phyloP scores from a whole-genome alignment of 306 rosid species.

The Neltuma alba region DNA sequence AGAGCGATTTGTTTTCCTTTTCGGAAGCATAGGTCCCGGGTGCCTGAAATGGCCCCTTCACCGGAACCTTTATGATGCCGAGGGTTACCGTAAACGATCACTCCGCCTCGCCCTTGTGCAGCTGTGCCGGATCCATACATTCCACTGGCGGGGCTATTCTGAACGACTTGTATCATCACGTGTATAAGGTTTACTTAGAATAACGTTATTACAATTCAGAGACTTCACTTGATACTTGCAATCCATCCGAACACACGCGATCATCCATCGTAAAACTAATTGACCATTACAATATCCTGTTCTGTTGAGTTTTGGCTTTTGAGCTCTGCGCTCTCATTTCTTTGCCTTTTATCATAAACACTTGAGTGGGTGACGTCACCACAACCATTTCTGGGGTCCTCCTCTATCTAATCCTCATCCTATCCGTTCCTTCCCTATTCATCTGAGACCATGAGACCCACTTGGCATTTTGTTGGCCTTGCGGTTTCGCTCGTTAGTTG shows the following conservation, averaged over 20 bases:
- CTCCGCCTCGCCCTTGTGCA: not conserved
- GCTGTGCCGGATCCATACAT: too few species aligned
- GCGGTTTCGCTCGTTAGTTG: conserved; percentile 33
- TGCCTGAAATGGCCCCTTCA: not conserved
- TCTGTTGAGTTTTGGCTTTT: conserved; percentile 30
- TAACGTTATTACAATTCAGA: not conserved
- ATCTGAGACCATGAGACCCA: conserved; percentile 35
- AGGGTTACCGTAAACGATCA: not conserved
- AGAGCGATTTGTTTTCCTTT: not conserved
- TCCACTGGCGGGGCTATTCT: not conserved
- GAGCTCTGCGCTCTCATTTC: conserved; percentile 28
- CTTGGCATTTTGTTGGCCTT: conserved; percentile 36
- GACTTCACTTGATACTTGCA: conserved; percentile 7
- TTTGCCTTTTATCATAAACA: conserved; percentile 27
- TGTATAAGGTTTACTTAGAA: not conserved
- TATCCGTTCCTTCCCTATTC: conserved; percentile 37
- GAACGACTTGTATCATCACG: not conserved
- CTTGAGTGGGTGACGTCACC: conserved; percentile 53
- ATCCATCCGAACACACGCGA: conserved; percentile 7
- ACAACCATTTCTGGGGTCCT: conserved; percentile 51
- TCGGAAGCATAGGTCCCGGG: not conserved
- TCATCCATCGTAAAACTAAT: not conserved
- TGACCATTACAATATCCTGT: not conserved
- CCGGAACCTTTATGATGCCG: not conserved
- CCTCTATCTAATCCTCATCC: not conserved